Base-by-base conservation (phyloP, 306 rosid genomes). In the Adenanthera pavonina region DNA sequence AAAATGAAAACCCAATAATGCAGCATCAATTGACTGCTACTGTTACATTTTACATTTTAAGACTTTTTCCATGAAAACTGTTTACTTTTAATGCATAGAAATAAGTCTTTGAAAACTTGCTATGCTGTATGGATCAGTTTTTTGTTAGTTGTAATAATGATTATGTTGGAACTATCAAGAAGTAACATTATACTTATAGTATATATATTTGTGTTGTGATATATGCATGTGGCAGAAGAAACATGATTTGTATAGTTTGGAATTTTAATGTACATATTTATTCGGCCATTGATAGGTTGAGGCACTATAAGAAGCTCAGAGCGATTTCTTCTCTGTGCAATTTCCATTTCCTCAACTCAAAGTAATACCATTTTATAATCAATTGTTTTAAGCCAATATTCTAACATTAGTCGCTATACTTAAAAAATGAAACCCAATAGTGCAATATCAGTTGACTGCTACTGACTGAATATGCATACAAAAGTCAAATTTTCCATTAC, bases 91-190 rank as follows among this genome's bases (percentile, higher is more conserved):
- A 25, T 25, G 30, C 30, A 25, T 25, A 25, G 1, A 25, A 25
- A 25, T 25, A 25, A 25, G 30, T 25, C 30, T 25, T 25, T 25
- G 30, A 25, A 0, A 25, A n/a, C 68, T 30, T 33, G 5, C 5
- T 61, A 12, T 61, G 17, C 17, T 1, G 35, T 59, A 0, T 25
- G 15, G 16, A 66, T 10, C 34, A 67, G 80, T 59, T 79, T 84
- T 69, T 79, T 16, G 60, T 53, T 47, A 57, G 9, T n/a, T n/a
- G 40, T 67, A 57, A 74, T 60, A 49, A 59, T 69, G n/a, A 47
- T 25, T n/a, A 60, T 60, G 40, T 10, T 0, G 15, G 14, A 20
- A 54, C 60, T 54, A 30, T 17, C 60, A n/a, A n/a, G 10, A 10
- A 54, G 60, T 7, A 40, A 40, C 6, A 40, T 3, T 40, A 3